These are phyloP conservation scores for Daldinia loculata DNA, from an alignment of 495 filamentous ascomycete genomes.

Conservation along the genomic window DNA sequence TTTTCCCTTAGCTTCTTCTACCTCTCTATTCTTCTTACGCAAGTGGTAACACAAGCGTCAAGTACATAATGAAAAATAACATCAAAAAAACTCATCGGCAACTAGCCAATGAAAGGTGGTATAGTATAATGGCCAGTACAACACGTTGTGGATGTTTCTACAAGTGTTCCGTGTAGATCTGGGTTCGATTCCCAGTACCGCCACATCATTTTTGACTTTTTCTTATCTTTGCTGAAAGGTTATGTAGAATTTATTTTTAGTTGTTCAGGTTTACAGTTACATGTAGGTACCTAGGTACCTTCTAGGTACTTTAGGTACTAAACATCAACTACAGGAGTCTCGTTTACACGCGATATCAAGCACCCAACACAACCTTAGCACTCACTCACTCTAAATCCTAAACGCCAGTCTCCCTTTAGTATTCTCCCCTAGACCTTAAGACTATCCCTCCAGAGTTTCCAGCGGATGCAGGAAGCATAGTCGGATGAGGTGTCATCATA, in stretches of 20 bases:
- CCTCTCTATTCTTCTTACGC: background rate
- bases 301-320: too few species aligned
- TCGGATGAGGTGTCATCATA: too few species aligned
- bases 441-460: too few species aligned
- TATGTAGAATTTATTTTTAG: background rate
- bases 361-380: too few species aligned
- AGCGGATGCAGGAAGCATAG: too few species aligned
- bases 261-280: background rate
- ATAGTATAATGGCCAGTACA: constrained; percentile 14
- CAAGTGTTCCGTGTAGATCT: constrained; percentile 11
- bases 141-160: constrained; percentile 11
- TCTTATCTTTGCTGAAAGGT: background rate
- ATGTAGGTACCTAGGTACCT: too few species aligned
- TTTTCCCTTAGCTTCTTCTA: background rate
- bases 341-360: too few species aligned
- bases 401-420: too few species aligned
- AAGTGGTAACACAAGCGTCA: background rate
- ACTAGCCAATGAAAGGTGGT: constrained; percentile 5
- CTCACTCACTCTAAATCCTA: too few species aligned
- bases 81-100: background rate
- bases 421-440: too few species aligned
- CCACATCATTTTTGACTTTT: constrained; percentile 1
- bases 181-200: constrained; percentile 18
- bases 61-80: background rate
- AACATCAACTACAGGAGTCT: too few species aligned